Percentiles rank a stretch among this genome's conserved stretches.
Conservation (phyloP, 129 eudicot genomes). For the Saposhnikovia divaricata region DNA sequence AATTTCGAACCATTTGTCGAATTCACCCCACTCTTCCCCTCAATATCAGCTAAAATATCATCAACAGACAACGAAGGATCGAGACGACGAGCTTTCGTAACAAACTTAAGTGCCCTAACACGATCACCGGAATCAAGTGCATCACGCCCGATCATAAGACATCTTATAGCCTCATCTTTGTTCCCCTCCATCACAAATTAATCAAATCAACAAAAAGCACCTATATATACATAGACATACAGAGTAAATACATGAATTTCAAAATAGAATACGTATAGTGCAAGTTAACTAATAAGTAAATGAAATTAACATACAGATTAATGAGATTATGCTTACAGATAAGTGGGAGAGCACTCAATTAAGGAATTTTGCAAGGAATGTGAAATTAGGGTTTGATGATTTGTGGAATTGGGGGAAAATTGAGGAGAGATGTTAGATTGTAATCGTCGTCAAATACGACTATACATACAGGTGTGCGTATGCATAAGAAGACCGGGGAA, state of each 20-base stretch:
- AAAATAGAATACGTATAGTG: not conserved
- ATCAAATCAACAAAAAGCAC: not conserved
- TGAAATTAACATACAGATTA: not conserved
- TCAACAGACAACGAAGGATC: slow-evolving; percentile 55
- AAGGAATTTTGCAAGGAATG: too few relatives aligned
- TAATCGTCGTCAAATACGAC: not conserved
- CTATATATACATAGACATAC: not conserved
- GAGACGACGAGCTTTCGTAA: slow-evolving; percentile 53
- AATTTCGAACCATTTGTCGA: slow-evolving; percentile 11
- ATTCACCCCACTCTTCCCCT: slow-evolving; percentile 8
- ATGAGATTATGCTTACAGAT: not conserved
- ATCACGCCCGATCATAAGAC: slow-evolving; percentile 53
- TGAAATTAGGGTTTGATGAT: not conserved
- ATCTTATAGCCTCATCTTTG: slow-evolving; percentile 73
- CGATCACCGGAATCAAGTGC: slow-evolving; percentile 54
- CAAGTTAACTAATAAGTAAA: not conserved
- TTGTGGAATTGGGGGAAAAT: not conserved
- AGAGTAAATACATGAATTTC: not conserved
- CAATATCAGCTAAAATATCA: slow-evolving; percentile 36
- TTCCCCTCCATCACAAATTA: slow-evolving; percentile 58
- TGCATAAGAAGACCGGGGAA: not conserved
- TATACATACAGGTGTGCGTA: not conserved
- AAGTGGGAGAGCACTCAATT: not conserved
- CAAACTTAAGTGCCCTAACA: slow-evolving; percentile 52
- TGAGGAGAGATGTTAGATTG: not conserved